phyloP scores from a whole-genome alignment of 257 asterid species.

The Agastache rugosa region DNA sequence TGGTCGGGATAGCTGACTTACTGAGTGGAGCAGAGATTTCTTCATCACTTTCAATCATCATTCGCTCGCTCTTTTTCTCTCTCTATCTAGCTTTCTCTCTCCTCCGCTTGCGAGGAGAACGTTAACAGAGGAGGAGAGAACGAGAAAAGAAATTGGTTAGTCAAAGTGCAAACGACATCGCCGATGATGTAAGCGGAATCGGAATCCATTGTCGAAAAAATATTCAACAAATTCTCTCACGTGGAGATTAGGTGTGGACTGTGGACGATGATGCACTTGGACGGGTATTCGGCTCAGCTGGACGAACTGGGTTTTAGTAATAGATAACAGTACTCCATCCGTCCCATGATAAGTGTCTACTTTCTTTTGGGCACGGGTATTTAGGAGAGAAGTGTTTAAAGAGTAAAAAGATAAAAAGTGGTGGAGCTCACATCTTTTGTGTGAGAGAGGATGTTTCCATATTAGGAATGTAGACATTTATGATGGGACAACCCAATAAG shows the following conservation, averaged over 20 bases:
- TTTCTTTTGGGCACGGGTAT: too few species aligned
- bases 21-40: slow-evolving; percentile 47
- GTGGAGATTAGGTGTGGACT: neutral
- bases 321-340: too few species aligned
- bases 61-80: neutral
- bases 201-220: neutral
- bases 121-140: neutral
- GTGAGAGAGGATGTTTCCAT: too few species aligned
- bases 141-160: neutral
- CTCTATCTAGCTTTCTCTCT: neutral
- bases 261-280: slow-evolving; percentile 10
- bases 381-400: too few species aligned
- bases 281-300: neutral
- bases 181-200: neutral
- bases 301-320: too few species aligned
- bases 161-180: neutral
- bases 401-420: too few species aligned
- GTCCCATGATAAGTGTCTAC: too few species aligned
- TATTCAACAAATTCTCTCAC: neutral
- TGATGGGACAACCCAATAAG: too few species aligned
- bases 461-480: too few species aligned
- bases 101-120: neutral
- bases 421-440: too few species aligned
- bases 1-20: slow-evolving; percentile 32
- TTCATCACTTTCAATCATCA: slow-evolving; percentile 39